Evolutionary conservation across 2,329 filamentous ascomycete species (phyloP), one percentile per base, ranked within the genome.

Genomic region (Diaporthe citriasiana): DNA sequence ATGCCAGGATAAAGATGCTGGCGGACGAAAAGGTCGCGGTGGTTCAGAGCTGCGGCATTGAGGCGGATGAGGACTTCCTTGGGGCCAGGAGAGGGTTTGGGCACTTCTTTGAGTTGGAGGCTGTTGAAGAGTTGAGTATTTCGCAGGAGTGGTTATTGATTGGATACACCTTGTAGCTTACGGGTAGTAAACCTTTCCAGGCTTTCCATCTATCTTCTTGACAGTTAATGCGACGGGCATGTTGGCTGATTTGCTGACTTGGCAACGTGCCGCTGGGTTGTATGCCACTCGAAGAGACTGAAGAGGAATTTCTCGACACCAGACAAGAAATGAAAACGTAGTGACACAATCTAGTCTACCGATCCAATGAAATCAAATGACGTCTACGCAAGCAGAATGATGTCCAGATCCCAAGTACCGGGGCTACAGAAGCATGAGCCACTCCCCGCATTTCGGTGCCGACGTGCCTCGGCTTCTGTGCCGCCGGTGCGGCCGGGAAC

Each of bases 11-110:
- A 98, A 53, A 97, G 91, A 80, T 95, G 93, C 83, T 97, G 95
- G 71, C 96, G 94, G 83, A 97, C 93, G 86, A 98, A 98, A 78
- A 97, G 91, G 83, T 98, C 97, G 79, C 95, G 93, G 86, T 98
- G 97, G 86, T 98, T 98, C 68, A 98, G 91, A 19, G 96, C 93
- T 1, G 93, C 94, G 69, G 95, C 94, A 47, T 90, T 89, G 80
- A 98, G 87, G 79, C 90, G 91, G 76, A 98, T 86, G 9, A 97
- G 87, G 77, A 98, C 86, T 82, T 98, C 89, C 76, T 87, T 87
- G 22, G 89, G 89, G 35, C 90, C 88, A 0, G 93, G 93, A 1
- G 85, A 86, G 35, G 93, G 93, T 76, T 88, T 87, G 72, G 92
- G 88, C 22, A 93, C 84, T 45, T 91, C 85, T 76, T 90, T 90